Percentiles rank a stretch among this genome's conserved stretches.
phyloP scores from a whole-genome alignment of 257 asterid genomes.

The Capsicum pubescens region DNA sequence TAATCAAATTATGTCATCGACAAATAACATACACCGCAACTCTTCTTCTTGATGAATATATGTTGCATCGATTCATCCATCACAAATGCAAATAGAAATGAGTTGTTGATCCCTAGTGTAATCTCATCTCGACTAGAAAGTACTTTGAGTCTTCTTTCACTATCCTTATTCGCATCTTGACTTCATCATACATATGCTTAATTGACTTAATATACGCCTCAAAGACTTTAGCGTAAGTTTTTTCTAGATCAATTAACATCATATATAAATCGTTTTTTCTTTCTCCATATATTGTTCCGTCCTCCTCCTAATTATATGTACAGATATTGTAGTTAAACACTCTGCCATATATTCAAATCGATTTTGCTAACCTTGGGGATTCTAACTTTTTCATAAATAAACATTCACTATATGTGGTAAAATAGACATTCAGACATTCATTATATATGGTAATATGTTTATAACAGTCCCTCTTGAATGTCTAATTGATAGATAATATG shows the following conservation, averaged over 20 bases:
- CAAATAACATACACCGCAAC: background rate
- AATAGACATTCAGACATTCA: too few species aligned
- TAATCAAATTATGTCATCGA: background rate
- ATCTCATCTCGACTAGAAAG: background rate
- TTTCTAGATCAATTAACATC: background rate
- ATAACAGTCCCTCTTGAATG: too few species aligned
- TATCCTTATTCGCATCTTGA: background rate
- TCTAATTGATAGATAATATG: too few species aligned
- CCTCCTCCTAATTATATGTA: background rate
- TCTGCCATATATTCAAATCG: background rate
- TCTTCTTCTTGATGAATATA: background rate
- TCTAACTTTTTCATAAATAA: too few species aligned
- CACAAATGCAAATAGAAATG: background rate
- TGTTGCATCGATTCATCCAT: background rate
- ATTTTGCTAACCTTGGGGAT: too few species aligned
- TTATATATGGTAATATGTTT: too few species aligned
- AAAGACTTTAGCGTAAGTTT: background rate
- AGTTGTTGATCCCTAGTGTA: background rate
- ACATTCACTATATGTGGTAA: too few species aligned
- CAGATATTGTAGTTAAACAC: background rate
- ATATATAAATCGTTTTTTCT: background rate
- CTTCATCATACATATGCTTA: background rate
- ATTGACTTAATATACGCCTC: background rate
- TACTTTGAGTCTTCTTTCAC: background rate
- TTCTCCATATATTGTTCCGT: background rate